These are phyloP conservation scores for Scutellaria minor DNA, from an alignment of 257 asterid genomes.

Conservation along the genomic window DNA sequence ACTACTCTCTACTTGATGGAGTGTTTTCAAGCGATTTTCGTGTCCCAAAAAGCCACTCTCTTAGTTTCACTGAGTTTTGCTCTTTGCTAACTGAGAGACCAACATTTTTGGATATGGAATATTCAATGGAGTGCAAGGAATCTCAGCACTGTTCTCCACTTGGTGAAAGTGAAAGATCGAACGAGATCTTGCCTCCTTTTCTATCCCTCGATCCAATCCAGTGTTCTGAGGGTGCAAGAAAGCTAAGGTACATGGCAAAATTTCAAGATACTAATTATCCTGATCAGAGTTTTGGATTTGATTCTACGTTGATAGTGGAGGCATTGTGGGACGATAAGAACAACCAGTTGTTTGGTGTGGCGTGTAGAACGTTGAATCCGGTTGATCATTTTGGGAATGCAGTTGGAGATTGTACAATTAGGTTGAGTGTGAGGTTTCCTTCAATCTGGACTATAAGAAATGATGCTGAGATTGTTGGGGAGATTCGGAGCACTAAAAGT, in stretches of 20 bases:
- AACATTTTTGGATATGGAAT: constrained; percentile 42
- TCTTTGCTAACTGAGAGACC: not conserved
- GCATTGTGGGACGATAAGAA: constrained; percentile 59
- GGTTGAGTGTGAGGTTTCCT: constrained; percentile 60
- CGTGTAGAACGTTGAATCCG: constrained; percentile 52
- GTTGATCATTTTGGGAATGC: constrained; percentile 20
- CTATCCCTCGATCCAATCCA: constrained; percentile 48
- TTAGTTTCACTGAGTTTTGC: constrained; percentile 40
- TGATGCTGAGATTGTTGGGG: constrained; percentile 43
- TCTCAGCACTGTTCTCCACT: constrained; percentile 42
- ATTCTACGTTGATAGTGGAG: constrained; percentile 57
- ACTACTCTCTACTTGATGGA: constrained; percentile 41
- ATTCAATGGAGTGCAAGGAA: constrained; percentile 42
- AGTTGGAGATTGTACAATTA: constrained; percentile 58
- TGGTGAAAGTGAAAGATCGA: not conserved
- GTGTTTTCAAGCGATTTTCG: constrained; percentile 1
- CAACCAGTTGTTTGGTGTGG: constrained; percentile 51
- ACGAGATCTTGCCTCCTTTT: constrained; percentile 36
- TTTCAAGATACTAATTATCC: constrained; percentile 30
- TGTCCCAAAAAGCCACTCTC: constrained; percentile 30
- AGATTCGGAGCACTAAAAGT: constrained; percentile 54
- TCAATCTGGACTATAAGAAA: constrained; percentile 47
- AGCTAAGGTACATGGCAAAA: constrained; percentile 39
- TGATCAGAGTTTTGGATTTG: constrained; percentile 27
- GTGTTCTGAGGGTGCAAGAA: constrained; percentile 45